phyloP scores from a whole-genome alignment of 768 basidiomycete genomes.

The Agaricus blazei region DNA sequence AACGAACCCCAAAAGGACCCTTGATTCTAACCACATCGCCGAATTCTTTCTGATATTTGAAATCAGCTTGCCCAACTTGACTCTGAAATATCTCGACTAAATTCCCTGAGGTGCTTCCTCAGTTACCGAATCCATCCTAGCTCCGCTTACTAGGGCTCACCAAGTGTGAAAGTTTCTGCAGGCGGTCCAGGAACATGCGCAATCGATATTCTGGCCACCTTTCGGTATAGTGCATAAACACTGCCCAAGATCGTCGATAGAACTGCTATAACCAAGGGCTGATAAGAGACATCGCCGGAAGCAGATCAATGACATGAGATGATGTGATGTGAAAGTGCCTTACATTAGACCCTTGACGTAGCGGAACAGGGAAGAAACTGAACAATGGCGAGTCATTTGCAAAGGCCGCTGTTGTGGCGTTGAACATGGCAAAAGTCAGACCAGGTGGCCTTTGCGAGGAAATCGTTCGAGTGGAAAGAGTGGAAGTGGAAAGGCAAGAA shows the following conservation, averaged over 20 bases:
- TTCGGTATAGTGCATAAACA: slow-evolving; percentile 27
- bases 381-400: background rate
- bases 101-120: slow-evolving; percentile 33
- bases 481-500: background rate
- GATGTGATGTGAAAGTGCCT: background rate
- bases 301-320: background rate
- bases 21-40: slow-evolving; percentile 49
- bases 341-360: slow-evolving; percentile 2
- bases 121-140: background rate
- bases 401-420: background rate
- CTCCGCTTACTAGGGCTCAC: slow-evolving; percentile 19
- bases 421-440: background rate
- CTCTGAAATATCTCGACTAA: slow-evolving; percentile 45
- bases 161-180: slow-evolving; percentile 43
- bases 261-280: slow-evolving; percentile 13
- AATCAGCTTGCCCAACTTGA: slow-evolving; percentile 46
- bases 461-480: background rate
- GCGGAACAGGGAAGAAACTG: slow-evolving; percentile 1
- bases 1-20: slow-evolving; percentile 43
- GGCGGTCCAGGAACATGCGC: slow-evolving; percentile 44
- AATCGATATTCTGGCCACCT: slow-evolving; percentile 33
- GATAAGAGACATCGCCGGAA: background rate
- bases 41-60: slow-evolving; percentile 44
- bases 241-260: slow-evolving; percentile 14
- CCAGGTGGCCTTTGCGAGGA: background rate